These are phyloP conservation scores for Gorgonomyces haynaldii DNA, from an alignment of 192 early-diverging fungal genomes.

Conservation along the genomic window DNA sequence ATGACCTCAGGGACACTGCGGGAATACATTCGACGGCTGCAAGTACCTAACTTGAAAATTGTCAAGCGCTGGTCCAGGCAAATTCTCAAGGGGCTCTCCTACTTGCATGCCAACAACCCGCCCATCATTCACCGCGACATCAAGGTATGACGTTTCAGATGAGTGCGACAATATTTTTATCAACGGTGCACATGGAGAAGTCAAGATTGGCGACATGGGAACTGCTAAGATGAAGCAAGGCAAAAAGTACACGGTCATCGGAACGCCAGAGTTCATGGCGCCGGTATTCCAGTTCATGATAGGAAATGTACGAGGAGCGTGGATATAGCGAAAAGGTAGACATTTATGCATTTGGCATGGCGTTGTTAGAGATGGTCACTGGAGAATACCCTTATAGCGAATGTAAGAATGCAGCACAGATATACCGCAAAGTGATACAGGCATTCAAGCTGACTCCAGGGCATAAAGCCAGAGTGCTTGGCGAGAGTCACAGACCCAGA, in stretches of 20 bases:
- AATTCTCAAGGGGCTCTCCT: slow-evolving; percentile 64
- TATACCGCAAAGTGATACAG: slow-evolving; percentile 66
- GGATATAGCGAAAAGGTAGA: slow-evolving; percentile 76
- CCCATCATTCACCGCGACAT: slow-evolving; percentile 76
- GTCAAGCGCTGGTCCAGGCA: slow-evolving; percentile 73
- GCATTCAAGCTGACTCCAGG: slow-evolving; percentile 30
- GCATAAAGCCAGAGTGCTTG: slow-evolving; percentile 62
- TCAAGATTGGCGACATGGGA: slow-evolving; percentile 78
- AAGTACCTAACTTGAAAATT: slow-evolving; percentile 60
- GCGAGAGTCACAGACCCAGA: slow-evolving; percentile 49
- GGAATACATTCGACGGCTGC: slow-evolving; percentile 66
- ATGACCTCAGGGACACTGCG: slow-evolving; percentile 78
- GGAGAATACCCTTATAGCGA: slow-evolving; percentile 73
- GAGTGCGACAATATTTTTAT: slow-evolving; percentile 77
- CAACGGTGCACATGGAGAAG: slow-evolving; percentile 71
- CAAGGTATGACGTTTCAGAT: slow-evolving; percentile 25
- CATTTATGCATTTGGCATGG: slow-evolving; percentile 79
- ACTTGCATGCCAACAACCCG: slow-evolving; percentile 64
- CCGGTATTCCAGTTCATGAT: slow-evolving; percentile 23
- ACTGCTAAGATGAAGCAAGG: slow-evolving; percentile 77
- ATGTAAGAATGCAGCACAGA: slow-evolving; percentile 70
- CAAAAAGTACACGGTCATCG: slow-evolving; percentile 75
- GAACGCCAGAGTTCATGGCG: slow-evolving; percentile 77
- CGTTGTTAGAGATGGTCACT: slow-evolving; percentile 72
- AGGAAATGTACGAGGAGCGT: slow-evolving; percentile 76